Base-by-base conservation (phyloP, 331 rosid species). In the Quercus tomentella region DNA sequence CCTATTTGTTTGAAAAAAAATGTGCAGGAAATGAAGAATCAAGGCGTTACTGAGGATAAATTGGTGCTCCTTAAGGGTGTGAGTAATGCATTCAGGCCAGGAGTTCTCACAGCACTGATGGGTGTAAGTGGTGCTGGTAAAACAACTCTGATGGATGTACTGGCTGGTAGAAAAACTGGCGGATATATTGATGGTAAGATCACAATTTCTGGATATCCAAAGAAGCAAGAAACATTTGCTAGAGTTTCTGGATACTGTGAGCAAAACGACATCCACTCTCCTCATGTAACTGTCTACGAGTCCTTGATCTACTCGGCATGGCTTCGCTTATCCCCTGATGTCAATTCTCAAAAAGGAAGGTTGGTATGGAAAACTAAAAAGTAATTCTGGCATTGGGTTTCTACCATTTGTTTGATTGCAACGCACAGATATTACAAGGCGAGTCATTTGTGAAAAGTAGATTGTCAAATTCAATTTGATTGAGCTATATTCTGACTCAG, bases 71-170 rank as follows among this genome's bases (percentile, higher is more conserved):
- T 94, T 45, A 92, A 87, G 31, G 83, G 86, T 74, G 92, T 92
- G 26, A 91, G 97, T 62, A 93, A 97, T 3, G 87, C 90, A 60
- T 94, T 94, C 73, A 85, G 93, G 84, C 97, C 98, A 0, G 97
- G 97, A 21, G 94, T 94, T 80, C 89, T 94, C 72, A 94, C 98
- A 66, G 98, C 98, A 68, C 80, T 94, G 14, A 90, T 92, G 96
- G 97, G 97, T 41, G 95, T 91, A 0, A 94, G 90, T 87, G 97
- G 98, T 37, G 97, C 97, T 78, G 97, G 97, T 26, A 94, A 92
- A 76, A 94, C 98, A 51, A 94, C 97, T 55, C 67, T 92, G 77
- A 92, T 94, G 97, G 98, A 94, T 82, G 94, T 94, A 25, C 70
- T 92, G 65, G 92, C 97, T 17, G 94, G 98, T 43, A 86, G 97